Evolutionary conservation across 345 rosid genomes (phyloP).

Genomic region (Erucastrum elatum): DNA sequence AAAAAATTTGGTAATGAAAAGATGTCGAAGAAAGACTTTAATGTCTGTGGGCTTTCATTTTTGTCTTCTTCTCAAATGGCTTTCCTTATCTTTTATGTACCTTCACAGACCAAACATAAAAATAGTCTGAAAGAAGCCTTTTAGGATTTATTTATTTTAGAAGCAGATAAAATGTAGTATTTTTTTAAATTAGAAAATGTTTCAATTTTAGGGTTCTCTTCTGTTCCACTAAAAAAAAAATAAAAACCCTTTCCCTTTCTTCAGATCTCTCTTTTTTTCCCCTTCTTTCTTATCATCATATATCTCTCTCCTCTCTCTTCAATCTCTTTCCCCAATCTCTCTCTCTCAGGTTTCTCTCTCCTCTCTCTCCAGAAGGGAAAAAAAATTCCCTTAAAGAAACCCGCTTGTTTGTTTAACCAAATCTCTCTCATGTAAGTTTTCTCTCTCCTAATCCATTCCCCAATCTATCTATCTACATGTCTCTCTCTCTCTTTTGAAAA

Average conservation of each 20-base stretch:
- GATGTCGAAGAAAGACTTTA: background rate
- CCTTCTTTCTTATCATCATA: background rate
- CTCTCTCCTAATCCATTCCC: background rate
- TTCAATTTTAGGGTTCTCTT: background rate
- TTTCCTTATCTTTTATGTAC: constrained; percentile 10
- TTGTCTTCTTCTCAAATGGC: constrained; percentile 38
- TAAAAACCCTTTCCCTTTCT: background rate
- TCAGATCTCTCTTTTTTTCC: background rate
- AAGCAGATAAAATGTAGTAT: background rate
- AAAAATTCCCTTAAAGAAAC: background rate
- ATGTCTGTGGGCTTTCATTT: constrained; percentile 25
- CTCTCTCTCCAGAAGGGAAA: constrained; percentile 2
- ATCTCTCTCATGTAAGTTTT: background rate
- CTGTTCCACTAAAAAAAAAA: background rate
- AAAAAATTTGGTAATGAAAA: background rate
- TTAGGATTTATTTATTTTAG: background rate
- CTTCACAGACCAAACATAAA: constrained; percentile 10
- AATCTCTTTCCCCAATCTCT: background rate
- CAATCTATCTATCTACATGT: background rate
- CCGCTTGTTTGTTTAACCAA: background rate
- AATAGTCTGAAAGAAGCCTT: constrained; percentile 1
- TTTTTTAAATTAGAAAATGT: background rate
- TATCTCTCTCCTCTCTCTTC: background rate
- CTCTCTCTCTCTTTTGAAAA: background rate
- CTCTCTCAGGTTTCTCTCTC: background rate